These are phyloP conservation scores for Epicoccum sorghinum DNA, from an alignment of 2,329 filamentous ascomycete species.

Conservation along the genomic window DNA sequence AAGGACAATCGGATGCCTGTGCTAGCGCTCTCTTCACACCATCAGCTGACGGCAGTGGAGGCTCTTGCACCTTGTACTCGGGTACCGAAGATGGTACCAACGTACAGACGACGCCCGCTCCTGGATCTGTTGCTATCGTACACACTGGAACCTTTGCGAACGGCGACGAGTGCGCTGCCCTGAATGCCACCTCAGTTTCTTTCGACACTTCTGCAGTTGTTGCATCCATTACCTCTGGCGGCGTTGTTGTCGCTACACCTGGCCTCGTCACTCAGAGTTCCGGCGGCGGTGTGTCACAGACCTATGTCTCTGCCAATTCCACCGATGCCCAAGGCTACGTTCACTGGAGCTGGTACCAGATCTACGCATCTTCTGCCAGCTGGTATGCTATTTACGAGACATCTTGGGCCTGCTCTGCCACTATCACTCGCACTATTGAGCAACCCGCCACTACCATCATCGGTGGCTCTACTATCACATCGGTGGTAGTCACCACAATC, in stretches of 20 bases:
- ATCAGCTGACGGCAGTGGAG: slow-evolving; percentile 23
- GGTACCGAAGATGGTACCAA: slow-evolving; percentile 9
- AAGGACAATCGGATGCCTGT: slow-evolving; percentile 28
- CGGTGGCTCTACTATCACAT: slow-evolving; percentile 14
- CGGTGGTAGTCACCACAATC: slow-evolving; percentile 29
- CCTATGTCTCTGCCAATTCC: slow-evolving; percentile 28
- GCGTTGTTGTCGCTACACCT: slow-evolving; percentile 31
- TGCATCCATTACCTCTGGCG: slow-evolving; percentile 27
- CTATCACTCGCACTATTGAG: slow-evolving; percentile 30
- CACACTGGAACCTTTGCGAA: slow-evolving; percentile 29
- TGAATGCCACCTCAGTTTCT: slow-evolving; percentile 9
- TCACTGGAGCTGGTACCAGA: slow-evolving; percentile 31
- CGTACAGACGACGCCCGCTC: slow-evolving; percentile 12
- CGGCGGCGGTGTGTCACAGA: slow-evolving; percentile 30
- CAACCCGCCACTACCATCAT: slow-evolving; percentile 19
- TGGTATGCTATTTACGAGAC: slow-evolving; percentile 36
- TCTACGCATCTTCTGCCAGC: slow-evolving; percentile 34
- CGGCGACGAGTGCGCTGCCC: slow-evolving; percentile 26
- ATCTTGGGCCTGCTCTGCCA: slow-evolving; percentile 33
- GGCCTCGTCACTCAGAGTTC: slow-evolving; percentile 26
- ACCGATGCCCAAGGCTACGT: slow-evolving; percentile 30
- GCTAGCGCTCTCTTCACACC: slow-evolving; percentile 31
- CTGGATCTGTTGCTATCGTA: slow-evolving; percentile 29
- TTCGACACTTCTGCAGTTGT: slow-evolving; percentile 30
- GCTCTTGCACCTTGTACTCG: slow-evolving; percentile 28